Percentiles rank a stretch among this genome's conserved stretches.
These are phyloP conservation scores for Macrotyloma uniflorum DNA, from an alignment of 306 rosid species.

Conservation along the genomic window DNA sequence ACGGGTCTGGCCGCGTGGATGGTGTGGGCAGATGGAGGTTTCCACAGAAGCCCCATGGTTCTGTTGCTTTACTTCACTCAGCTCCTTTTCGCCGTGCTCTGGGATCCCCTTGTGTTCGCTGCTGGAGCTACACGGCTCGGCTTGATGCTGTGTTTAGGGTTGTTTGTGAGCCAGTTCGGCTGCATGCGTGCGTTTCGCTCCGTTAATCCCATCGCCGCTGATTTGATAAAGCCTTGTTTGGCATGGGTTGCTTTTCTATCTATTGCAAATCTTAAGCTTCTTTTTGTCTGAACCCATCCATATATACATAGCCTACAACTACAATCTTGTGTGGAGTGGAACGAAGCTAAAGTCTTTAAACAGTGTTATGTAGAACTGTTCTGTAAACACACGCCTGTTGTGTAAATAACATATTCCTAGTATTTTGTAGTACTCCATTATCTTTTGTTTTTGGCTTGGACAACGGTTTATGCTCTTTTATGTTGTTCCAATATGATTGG, in stretches of 20 bases:
- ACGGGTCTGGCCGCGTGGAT: slow-evolving; percentile 80
- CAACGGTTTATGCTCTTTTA: neutral
- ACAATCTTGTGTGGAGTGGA: neutral
- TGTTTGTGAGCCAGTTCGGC: slow-evolving; percentile 42
- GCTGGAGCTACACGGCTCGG: slow-evolving; percentile 52
- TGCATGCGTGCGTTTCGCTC: slow-evolving; percentile 47
- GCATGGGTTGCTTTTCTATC: slow-evolving; percentile 61
- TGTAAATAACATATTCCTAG: neutral
- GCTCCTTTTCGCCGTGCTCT: slow-evolving; percentile 43
- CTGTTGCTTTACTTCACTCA: slow-evolving; percentile 55
- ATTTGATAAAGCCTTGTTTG: slow-evolving; percentile 60
- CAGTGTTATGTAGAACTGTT: too few relatives aligned
- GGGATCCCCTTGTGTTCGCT: slow-evolving; percentile 68
- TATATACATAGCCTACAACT: neutral
- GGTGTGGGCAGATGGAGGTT: slow-evolving; percentile 79
- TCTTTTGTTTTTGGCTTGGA: neutral
- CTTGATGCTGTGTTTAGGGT: slow-evolving; percentile 41
- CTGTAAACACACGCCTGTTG: neutral
- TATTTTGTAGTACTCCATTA: too few relatives aligned
- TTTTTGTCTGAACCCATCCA: slow-evolving; percentile 25
- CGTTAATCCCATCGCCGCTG: slow-evolving; percentile 46
- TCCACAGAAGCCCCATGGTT: slow-evolving; percentile 57
- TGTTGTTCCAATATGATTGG: neutral
- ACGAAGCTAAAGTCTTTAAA: neutral
- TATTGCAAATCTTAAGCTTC: slow-evolving; percentile 62